Evolutionary conservation across 352 stramenopile genomes (phyloP).

Genomic region (Chrysophaeum taylorii): DNA sequence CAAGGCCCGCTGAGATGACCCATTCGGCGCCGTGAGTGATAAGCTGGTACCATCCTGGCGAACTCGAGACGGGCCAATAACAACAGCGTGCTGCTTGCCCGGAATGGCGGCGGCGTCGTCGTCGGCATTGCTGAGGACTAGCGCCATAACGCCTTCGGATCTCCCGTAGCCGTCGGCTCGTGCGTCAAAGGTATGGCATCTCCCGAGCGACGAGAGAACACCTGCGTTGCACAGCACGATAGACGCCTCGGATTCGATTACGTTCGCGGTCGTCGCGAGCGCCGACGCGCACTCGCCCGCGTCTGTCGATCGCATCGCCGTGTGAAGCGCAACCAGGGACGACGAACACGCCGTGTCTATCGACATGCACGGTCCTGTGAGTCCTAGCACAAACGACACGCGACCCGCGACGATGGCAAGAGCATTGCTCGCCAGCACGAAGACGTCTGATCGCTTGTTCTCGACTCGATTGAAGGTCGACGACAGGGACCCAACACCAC

Average conservation of each 20-base stretch:
- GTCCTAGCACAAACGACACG: not conserved
- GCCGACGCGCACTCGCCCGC: too few relatives aligned
- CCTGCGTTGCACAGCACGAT: constrained; percentile 2
- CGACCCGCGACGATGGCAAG: too few relatives aligned
- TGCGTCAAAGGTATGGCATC: constrained; percentile 9
- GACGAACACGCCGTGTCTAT: not conserved
- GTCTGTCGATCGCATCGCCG: too few relatives aligned
- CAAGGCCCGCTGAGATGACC: not conserved
- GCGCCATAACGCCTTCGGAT: not conserved
- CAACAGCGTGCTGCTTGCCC: not conserved
- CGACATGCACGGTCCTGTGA: not conserved
- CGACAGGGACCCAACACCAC: too few relatives aligned
- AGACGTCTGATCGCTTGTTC: too few relatives aligned
- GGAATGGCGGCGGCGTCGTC: not conserved
- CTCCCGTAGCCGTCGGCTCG: not conserved
- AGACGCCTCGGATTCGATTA: too few relatives aligned
- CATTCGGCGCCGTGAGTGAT: not conserved
- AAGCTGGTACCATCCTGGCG: not conserved
- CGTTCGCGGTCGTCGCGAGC: too few relatives aligned
- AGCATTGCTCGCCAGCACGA: too few relatives aligned
- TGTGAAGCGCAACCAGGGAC: not conserved
- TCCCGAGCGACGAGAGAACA: not conserved
- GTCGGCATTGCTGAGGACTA: not conserved
- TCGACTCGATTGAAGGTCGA: too few relatives aligned
- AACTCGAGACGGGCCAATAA: not conserved